phyloP scores from a whole-genome alignment of 768 basidiomycete species.

The Vararia minispora region DNA sequence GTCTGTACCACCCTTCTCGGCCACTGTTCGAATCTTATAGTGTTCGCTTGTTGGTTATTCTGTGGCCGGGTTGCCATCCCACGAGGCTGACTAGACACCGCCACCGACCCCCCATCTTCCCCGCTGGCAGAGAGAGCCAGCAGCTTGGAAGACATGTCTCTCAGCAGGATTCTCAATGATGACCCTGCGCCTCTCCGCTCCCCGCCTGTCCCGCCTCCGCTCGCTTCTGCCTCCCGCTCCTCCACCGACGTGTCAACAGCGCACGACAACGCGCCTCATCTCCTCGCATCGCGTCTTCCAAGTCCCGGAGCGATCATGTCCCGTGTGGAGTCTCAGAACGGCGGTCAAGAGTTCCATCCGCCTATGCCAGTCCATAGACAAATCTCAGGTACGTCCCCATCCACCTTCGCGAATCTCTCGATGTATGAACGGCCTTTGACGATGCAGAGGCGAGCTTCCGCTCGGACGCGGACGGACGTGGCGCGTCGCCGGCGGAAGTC shows the following conservation, averaged over 20 bases:
- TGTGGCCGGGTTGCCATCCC: constrained; percentile 5
- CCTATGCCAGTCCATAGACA: too few species aligned
- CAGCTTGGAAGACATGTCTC: too few species aligned
- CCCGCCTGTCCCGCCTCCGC: constrained; percentile 21
- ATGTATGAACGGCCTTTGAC: too few species aligned
- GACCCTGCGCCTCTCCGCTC: constrained; percentile 29
- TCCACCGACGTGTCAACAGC: constrained; percentile 18
- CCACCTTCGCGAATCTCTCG: too few species aligned
- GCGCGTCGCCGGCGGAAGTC: too few species aligned
- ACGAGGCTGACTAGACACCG: constrained; percentile 7
- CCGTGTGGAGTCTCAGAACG: too few species aligned
- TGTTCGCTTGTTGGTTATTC: constrained; percentile 1
- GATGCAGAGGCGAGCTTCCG: too few species aligned
- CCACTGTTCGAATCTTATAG: not conserved
- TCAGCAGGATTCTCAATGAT: constrained; percentile 27
- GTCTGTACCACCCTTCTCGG: not conserved
- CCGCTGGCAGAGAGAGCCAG: too few species aligned
- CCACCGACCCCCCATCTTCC: not conserved
- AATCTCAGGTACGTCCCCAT: too few species aligned
- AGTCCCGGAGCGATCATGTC: too few species aligned
- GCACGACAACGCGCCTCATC: constrained; percentile 18
- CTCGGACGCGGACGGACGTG: too few species aligned
- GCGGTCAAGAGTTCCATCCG: too few species aligned
- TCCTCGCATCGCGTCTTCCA: constrained; percentile 12
- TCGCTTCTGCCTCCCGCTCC: constrained; percentile 21